A percentile compares a stretch with the other conserved stretches of the same genome.
phyloP scores from a whole-genome alignment of 1,139 yeast species.

The Geotrichum cucujoidarum region DNA sequence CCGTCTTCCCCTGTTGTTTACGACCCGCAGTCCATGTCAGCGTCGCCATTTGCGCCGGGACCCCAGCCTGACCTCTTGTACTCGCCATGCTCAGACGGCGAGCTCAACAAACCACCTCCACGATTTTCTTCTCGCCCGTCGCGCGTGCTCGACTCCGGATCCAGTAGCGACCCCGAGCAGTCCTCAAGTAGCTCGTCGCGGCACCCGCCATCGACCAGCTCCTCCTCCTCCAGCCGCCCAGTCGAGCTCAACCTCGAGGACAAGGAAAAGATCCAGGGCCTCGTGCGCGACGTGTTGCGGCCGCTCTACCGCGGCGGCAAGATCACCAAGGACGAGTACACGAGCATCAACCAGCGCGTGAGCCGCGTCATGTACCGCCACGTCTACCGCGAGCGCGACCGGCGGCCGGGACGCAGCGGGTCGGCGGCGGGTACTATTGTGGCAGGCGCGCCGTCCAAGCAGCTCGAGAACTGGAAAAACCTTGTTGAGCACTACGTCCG shows the following conservation, averaged over 20 bases:
- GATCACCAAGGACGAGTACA: conserved; percentile 45
- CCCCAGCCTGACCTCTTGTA: neutral
- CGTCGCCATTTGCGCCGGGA: neutral
- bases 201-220: neutral
- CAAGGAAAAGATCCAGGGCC: conserved; percentile 49
- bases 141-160: no score
- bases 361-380: conserved; percentile 41
- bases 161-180: no score
- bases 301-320: conserved; percentile 44
- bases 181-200: neutral
- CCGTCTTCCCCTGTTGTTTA: conserved; percentile 1
- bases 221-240: neutral
- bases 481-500: conserved; percentile 10
- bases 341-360: conserved; percentile 42
- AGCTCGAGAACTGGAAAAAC: conserved; percentile 10
- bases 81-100: neutral
- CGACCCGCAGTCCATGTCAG: conserved; percentile 3
- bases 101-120: neutral
- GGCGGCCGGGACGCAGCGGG: neutral
- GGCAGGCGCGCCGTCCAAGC: neutral
- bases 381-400: conserved; percentile 28
- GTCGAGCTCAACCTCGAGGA: conserved; percentile 39
- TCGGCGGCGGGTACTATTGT: neutral
- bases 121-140: no score
- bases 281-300: conserved; percentile 49